Evolutionary conservation across 148 eudicot genomes (phyloP), one percentile per base, ranked within the genome.

Genomic region (Fagopyrum esculentum): DNA sequence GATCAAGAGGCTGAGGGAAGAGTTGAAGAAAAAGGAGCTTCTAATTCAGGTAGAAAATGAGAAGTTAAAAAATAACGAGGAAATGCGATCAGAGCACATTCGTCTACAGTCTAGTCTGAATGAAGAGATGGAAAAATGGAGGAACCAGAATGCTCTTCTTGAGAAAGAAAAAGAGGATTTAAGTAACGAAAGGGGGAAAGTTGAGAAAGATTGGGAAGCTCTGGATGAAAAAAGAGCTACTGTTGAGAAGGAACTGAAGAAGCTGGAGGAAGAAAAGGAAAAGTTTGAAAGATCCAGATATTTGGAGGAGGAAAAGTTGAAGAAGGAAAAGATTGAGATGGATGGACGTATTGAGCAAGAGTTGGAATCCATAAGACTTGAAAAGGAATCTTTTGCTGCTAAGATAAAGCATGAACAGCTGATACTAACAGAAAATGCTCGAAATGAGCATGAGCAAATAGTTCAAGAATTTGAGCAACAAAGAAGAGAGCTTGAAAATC

Each of bases 161-260:
- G 76, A 75, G 75, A 95, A 88, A 82, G 94, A 92, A 83, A 73
- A 51, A 68, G 91, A 85, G 75, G 92, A 89, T 55, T 78, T 95
- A 82, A 92, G 85, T 82, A 83, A 79, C 71, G 92, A 92, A 59
- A 90, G 89, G 60, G 73, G 59, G 76, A 91, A 81, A 80, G 92
- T 92, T 80, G 96, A 95, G 91, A 87, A 80, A 78, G 92, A 92
- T 51, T 95, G 99, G 99, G 96, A 92, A 73, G 89, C 83, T 26
- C 81, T 95, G 78, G 97, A 95, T 87, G 91, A 90, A 77, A 95
- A 92, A 77, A 81, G 84, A 77, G 83, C 78, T 70, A 69, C 50
- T 35, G 59, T 92, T 51, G 51, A 79, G 48, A 83, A 72, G 17
- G 91, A 89, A 57, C 72, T 84, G 17, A 80, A 75, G 75, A 73